These are phyloP conservation scores for Penicillium sp. DNA, from an alignment of 2,329 filamentous ascomycete genomes.

Conservation along the genomic window DNA sequence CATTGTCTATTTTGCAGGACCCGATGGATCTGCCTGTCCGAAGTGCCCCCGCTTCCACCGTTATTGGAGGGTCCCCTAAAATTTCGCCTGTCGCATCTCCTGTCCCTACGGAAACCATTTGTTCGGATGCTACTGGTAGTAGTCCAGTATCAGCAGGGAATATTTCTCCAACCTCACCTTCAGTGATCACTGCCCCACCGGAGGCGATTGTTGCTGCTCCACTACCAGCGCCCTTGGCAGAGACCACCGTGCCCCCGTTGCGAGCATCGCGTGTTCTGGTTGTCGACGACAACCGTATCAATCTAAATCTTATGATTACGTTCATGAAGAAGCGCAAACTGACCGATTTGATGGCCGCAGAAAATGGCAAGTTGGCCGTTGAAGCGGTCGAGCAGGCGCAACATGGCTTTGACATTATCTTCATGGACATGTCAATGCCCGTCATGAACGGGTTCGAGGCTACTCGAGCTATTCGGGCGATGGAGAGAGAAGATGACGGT, in stretches of 20 bases:
- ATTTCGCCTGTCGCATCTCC: background rate
- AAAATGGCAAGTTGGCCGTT: conserved; percentile 47
- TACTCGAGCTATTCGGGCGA: conserved; percentile 46
- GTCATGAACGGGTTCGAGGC: conserved; percentile 52
- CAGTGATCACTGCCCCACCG: conserved; percentile 7
- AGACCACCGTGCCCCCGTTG: conserved; percentile 7
- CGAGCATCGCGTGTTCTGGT: conserved; percentile 38
- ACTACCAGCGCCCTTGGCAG: conserved; percentile 12
- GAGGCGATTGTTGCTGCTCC: conserved; percentile 11
- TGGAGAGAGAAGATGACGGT: conserved; percentile 39
- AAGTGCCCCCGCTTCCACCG: conserved; percentile 1
- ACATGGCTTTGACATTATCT: conserved; percentile 45
- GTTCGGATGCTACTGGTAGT: background rate
- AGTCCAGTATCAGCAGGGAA: background rate
- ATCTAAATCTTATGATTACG: conserved; percentile 46
- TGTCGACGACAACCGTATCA: conserved; percentile 50
- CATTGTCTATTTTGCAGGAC: conserved; percentile 11
- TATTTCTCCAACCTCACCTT: background rate
- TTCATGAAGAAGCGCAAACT: conserved; percentile 44
- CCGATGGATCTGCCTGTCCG: conserved; percentile 17
- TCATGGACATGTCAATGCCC: conserved; percentile 53
- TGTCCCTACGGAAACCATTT: background rate
- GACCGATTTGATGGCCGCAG: conserved; percentile 38
- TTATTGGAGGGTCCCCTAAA: background rate
- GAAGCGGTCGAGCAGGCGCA: conserved; percentile 36